Evolutionary conservation across 75 land plant species (phyloP).

Genomic region (Isoetes taiwanensis): DNA sequence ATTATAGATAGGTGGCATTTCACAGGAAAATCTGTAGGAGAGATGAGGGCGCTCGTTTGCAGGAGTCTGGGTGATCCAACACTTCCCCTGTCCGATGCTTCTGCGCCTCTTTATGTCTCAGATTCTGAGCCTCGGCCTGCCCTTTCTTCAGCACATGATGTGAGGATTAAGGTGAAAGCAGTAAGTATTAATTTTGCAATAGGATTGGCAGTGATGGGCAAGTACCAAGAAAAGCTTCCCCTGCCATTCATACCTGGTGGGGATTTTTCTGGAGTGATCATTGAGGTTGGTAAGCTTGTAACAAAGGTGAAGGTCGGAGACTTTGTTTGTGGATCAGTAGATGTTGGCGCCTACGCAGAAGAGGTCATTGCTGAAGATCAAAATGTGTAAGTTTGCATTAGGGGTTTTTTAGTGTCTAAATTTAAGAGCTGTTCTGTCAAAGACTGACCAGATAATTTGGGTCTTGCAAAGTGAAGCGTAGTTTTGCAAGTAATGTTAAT

Average conservation of each 20-base stretch:
- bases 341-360: constrained; percentile 48
- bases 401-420: not conserved
- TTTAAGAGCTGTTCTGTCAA: too few species aligned
- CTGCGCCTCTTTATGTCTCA: constrained; percentile 33
- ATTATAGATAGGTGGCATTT: too few species aligned
- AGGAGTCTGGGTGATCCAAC: constrained; percentile 53
- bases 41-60: constrained; percentile 40
- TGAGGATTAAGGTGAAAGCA: constrained; percentile 47
- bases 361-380: constrained; percentile 54
- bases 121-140: constrained; percentile 38
- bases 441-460: too few species aligned
- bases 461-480: not conserved
- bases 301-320: constrained; percentile 56
- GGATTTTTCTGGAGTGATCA: constrained; percentile 81
- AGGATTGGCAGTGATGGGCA: constrained; percentile 53
- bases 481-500: not conserved
- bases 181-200: constrained; percentile 79
- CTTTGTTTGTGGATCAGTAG: constrained; percentile 54
- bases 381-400: constrained; percentile 38
- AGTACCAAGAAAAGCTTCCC: constrained; percentile 80
- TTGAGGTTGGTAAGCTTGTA: constrained; percentile 47
- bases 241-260: constrained; percentile 81
- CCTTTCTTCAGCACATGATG: constrained; percentile 36
- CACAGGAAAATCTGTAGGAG: too few species aligned
- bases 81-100: constrained; percentile 19